Conservation (phyloP, 2,329 filamentous ascomycete genomes). For the Botrytis medusae region DNA sequence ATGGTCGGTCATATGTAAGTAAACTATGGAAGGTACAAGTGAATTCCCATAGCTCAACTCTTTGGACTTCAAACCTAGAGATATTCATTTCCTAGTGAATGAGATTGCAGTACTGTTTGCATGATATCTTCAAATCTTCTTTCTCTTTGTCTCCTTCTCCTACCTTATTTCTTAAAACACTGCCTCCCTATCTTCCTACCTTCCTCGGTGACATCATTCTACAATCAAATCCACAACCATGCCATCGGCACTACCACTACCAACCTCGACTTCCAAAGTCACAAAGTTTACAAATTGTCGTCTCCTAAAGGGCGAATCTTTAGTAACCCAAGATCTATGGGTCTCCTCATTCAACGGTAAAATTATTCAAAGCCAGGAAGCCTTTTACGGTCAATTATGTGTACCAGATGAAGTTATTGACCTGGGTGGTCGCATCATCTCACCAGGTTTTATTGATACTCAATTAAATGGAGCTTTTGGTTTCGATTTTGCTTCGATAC, state of each 20-base stretch:
- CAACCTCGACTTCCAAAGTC: conserved; percentile 52
- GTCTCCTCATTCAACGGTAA: conserved; percentile 79
- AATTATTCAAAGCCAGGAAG: conserved; percentile 69
- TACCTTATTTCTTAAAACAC: not conserved
- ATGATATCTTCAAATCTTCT: not conserved
- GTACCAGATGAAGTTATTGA: conserved; percentile 75
- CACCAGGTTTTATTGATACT: conserved; percentile 84
- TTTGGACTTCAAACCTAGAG: not conserved
- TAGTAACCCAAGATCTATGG: conserved; percentile 83
- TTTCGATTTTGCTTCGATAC: conserved; percentile 83
- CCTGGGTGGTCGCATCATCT: conserved; percentile 77
- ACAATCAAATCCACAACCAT: conserved; percentile 41
- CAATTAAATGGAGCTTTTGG: conserved; percentile 92
- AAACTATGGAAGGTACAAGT: not conserved
- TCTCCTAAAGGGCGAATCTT: conserved; percentile 62
- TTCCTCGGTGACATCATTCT: not conserved
- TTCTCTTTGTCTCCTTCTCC: conserved; percentile 6
- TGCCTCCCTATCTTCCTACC: conserved; percentile 1
- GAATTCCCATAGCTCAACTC: not conserved
- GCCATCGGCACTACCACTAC: conserved; percentile 34
- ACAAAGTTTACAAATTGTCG: conserved; percentile 90
- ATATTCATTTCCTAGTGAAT: conserved; percentile 8
- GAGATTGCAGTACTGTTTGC: not conserved
- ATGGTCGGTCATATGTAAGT: not conserved
- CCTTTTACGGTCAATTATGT: conserved; percentile 66